Evolutionary conservation across 441 rosid species (phyloP).

Genomic region (Pelargonium cotyledonis): DNA sequence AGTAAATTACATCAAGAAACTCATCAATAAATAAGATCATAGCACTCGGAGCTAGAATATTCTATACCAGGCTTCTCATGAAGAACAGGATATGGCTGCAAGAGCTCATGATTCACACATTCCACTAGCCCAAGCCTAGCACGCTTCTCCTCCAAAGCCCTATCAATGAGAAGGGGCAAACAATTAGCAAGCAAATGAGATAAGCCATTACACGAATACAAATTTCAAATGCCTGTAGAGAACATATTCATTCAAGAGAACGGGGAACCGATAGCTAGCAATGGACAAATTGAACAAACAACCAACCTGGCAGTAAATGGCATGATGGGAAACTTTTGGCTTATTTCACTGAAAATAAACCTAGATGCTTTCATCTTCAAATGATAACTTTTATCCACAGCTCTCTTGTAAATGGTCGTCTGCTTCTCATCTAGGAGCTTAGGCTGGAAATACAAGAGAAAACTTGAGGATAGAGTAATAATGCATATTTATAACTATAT

Average conservation of each 20-base stretch:
- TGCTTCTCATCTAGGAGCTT: slow-evolving; percentile 84
- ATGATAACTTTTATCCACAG: slow-evolving; percentile 71
- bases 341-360: slow-evolving; percentile 86
- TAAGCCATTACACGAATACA: too few species aligned
- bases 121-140: slow-evolving; percentile 88
- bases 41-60: background rate
- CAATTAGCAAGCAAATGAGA: background rate
- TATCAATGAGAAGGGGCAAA: slow-evolving; percentile 5
- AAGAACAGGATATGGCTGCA: slow-evolving; percentile 91
- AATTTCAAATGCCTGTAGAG: too few species aligned
- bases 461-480: background rate
- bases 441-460: slow-evolving; percentile 48
- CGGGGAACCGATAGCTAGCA: background rate
- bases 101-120: slow-evolving; percentile 83
- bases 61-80: slow-evolving; percentile 77
- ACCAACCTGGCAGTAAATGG: slow-evolving; percentile 78
- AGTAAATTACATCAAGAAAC: background rate
- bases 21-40: background rate
- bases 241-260: background rate
- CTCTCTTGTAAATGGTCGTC: slow-evolving; percentile 83
- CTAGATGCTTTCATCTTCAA: slow-evolving; percentile 95
- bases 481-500: background rate
- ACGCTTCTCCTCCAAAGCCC: slow-evolving; percentile 91
- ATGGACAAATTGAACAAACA: slow-evolving; percentile 6
- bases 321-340: slow-evolving; percentile 64